Conservation (phyloP, 495 filamentous ascomycete genomes). For the Physcia stellaris region DNA sequence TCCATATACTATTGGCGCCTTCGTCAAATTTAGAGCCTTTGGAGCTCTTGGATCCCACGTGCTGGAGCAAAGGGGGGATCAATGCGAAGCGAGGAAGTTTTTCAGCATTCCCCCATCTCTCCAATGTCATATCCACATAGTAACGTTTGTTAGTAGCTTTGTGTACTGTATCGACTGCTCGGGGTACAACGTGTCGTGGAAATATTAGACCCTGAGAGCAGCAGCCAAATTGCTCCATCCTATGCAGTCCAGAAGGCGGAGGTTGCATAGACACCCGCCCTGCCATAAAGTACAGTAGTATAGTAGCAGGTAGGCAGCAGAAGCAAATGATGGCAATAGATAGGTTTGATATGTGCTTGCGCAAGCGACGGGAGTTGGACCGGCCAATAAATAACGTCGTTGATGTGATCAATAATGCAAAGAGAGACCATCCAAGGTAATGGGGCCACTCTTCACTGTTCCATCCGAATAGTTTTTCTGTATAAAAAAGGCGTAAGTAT, state of each 20-base stretch:
- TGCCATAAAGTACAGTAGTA: conserved; percentile 24
- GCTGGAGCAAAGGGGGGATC: conserved; percentile 23
- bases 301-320: conserved; percentile 21
- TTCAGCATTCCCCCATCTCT: conserved; percentile 21
- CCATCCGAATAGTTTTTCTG: conserved; percentile 41
- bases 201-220: conserved; percentile 27
- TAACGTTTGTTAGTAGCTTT: conserved; percentile 3
- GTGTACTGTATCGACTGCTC: conserved; percentile 13
- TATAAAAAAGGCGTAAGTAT: conserved; percentile 46
- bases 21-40: conserved; percentile 12
- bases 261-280: conserved; percentile 27
- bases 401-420: conserved; percentile 12
- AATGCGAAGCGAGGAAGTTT: conserved; percentile 19
- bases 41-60: conserved; percentile 19
- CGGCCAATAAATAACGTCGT: conserved; percentile 15
- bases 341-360: conserved; percentile 16
- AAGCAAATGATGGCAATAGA: conserved; percentile 17
- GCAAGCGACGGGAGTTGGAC: conserved; percentile 7
- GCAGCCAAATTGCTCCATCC: conserved; percentile 25
- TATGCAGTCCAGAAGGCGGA: conserved; percentile 18
- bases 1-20: conserved; percentile 14
- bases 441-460: conserved; percentile 35
- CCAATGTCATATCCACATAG: conserved; percentile 22
- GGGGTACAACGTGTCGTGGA: conserved; percentile 16
- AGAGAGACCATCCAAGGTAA: conserved; percentile 26